phyloP scores from a whole-genome alignment of 345 rosid species.

The Euphorbia pulcherrima region DNA sequence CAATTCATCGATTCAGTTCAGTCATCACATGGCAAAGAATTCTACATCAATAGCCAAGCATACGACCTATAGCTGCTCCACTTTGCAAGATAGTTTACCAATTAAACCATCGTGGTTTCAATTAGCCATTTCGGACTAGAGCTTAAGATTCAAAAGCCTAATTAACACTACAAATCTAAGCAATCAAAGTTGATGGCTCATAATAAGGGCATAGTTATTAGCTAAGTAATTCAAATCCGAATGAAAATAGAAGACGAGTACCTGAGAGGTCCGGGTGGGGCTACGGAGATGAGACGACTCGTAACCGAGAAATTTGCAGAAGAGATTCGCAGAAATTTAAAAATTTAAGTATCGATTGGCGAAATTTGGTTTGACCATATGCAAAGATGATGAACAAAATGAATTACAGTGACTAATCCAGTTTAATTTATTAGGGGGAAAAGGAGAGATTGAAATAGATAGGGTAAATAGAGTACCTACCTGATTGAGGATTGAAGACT shows the following conservation, averaged over 20 bases:
- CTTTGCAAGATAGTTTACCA: not conserved
- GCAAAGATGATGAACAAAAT: no score
- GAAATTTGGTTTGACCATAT: no score
- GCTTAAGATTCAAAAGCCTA: not conserved
- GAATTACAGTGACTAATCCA: no score
- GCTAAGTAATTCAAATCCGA: not conserved
- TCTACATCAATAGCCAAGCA: not conserved
- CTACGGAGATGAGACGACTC: slow-evolving; percentile 77
- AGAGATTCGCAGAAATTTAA: no score
- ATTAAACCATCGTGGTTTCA: not conserved
- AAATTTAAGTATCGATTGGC: no score
- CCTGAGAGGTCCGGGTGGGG: slow-evolving; percentile 52
- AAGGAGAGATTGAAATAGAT: no score
- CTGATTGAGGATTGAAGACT: no score
- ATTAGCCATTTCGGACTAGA: not conserved
- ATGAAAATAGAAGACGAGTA: not conserved
- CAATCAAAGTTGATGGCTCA: not conserved
- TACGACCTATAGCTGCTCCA: not conserved
- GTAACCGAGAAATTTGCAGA: slow-evolving; percentile 82
- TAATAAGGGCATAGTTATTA: not conserved
- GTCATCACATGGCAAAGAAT: not conserved
- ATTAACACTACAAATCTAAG: not conserved
- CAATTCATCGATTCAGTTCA: no score
- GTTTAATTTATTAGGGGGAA: no score
- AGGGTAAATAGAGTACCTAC: no score